Percentiles rank a stretch among this genome's conserved stretches.
These are phyloP conservation scores for Corymbia maculata DNA, from an alignment of 345 rosid genomes.

Conservation along the genomic window DNA sequence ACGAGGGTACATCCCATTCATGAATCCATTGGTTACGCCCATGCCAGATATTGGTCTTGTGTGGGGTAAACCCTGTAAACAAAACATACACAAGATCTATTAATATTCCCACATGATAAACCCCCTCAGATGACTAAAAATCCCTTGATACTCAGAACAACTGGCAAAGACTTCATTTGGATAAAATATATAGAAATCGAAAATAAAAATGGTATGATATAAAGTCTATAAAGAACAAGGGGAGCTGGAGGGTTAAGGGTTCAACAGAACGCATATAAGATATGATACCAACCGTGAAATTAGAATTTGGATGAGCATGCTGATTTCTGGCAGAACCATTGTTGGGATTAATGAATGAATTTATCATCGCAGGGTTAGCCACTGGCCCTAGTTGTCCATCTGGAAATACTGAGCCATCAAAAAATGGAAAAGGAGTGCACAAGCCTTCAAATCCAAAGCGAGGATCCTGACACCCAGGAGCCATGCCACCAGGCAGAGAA, in stretches of 20 bases:
- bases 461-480: conserved; percentile 64
- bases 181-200: not conserved
- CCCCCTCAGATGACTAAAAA: not conserved
- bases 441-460: conserved; percentile 48
- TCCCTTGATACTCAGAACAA: not conserved
- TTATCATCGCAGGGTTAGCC: conserved; percentile 24
- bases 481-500: conserved; percentile 27
- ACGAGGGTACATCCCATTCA: conserved; percentile 58
- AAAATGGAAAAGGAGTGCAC: conserved; percentile 34
- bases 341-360: conserved; percentile 46
- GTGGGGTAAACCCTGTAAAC: conserved; percentile 49
- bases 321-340: conserved; percentile 47
- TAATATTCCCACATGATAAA: not conserved
- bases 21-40: conserved; percentile 45
- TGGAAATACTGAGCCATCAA: conserved; percentile 36
- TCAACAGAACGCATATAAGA: not conserved
- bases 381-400: conserved; percentile 49
- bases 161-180: not conserved
- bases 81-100: not conserved
- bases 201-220: not conserved
- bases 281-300: conserved; percentile 28
- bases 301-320: conserved; percentile 47
- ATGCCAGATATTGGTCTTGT: conserved; percentile 42
- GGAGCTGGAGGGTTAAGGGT: not conserved
- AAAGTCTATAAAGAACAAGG: too few species aligned